Base-by-base conservation (phyloP, 73 alveolate genomes). In the Paraurostyla sp. region DNA sequence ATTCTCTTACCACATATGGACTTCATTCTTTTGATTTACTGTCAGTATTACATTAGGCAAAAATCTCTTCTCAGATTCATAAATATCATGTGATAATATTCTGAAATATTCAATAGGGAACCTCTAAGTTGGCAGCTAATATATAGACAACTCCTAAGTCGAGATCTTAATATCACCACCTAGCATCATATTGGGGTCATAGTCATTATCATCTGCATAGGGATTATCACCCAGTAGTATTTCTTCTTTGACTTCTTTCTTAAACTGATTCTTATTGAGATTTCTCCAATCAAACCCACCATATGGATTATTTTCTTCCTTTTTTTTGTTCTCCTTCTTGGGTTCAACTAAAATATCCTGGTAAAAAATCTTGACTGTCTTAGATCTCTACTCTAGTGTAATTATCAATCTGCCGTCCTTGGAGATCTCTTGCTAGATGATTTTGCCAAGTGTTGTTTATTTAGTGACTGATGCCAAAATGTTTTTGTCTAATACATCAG, bases 41-140 rank as follows among this genome's bases (percentile, higher is more conserved):
- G 96, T 91, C n/a, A 89, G 75, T 0, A 91, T 57, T 0, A 84
- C 91, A 43, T 89, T 91, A 0, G 96, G 92, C 0, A 91, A 40
- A 46, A 46, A 49, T 27, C 84, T 91, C 65, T 82, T 50, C 50
- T 83, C 91, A 22, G 87, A 59, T 40, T 91, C 96, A 46, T 57
- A 83, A 16, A 91, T 18, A 59, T 91, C 96, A 18, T 71, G 83
- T 30, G 30, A 62, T 29, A 80, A 33, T 15, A 84, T 42, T 49
- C 84, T 91, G 88, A 91, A 91, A 43, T 71, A 78, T 25, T 60
- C 75, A 9, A 90, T 82, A 0, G 4, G 16, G 29, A 59, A 20
- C 29, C 80, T 42, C 27, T 90, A 92, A 32, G n/a, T 36, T 18
- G 87, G 87, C 11, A 73, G 56, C 15, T 3, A 7, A 45, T 73